Base-by-base conservation (phyloP, 2,329 filamentous ascomycete species). In the Aquanectria penicillioides region DNA sequence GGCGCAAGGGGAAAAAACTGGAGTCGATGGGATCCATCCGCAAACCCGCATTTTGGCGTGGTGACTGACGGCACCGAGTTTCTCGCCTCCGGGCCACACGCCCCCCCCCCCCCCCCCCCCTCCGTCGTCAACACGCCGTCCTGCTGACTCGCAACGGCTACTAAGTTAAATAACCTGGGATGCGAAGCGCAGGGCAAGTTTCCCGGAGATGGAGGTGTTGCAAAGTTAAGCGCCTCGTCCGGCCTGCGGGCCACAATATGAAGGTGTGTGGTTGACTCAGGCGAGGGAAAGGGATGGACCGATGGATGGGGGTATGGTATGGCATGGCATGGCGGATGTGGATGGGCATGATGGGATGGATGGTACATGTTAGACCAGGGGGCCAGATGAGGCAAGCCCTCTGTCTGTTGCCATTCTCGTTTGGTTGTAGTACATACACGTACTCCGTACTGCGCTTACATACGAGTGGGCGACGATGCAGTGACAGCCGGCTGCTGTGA, bases 91-190 rank as follows among this genome's bases (percentile, higher is more conserved):
- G 22, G 15, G 34, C 29, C 8, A 15, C 43, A 48, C 44, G 15
- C 41, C 41, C 41, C 40, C 41, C 25, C 31, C 31, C 31, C 41
- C 17, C 15, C 11, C 25, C 26, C 31, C 41, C 26, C 17, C 41
- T 44, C 41, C 41, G 22, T 44, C 17, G 29, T 44, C 29, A 18
- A 10, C 22, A 17, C 26, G 18, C 12, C n/a, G n/a, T n/a, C n/a
- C n/a, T 31, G 36, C 52, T 55, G 52, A 55, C 52, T 55, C 53
- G 53, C 46, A 57, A 50, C 37, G 38, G 37, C 53, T 57, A 41
- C 44, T 29, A 26, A 29, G 36, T 29, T 50, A 38, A 51, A 31
- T 36, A 20, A 50, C 47, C 23, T n/a, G 22, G 10, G 8, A n/a
- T 13, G 51, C 15, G 13, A 49, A 43, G 49, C 23, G 33, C 23